A percentile compares a stretch with the other conserved stretches of the same genome.
These are phyloP conservation scores for Aspergillus ruber DNA, from an alignment of 2,329 filamentous ascomycete species.

Conservation along the genomic window DNA sequence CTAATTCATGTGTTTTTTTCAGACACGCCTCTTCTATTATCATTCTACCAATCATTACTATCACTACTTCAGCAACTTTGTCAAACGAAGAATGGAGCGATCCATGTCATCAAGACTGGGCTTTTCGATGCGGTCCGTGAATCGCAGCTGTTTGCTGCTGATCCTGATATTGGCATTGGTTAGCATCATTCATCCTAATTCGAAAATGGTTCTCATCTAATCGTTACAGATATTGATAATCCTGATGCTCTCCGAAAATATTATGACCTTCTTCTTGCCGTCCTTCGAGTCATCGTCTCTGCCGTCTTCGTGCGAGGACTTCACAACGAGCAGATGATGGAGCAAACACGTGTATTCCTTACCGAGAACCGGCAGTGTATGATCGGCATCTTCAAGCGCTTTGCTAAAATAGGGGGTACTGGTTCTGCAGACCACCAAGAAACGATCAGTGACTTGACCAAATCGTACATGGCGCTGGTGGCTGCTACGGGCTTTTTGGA, in stretches of 20 bases:
- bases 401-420: conserved; percentile 64
- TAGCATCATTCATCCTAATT: conserved; percentile 14
- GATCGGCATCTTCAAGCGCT: conserved; percentile 82
- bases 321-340: conserved; percentile 66
- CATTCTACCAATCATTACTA: conserved; percentile 66
- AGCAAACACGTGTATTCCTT: conserved; percentile 73
- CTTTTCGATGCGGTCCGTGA: conserved; percentile 74
- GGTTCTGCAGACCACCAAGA: conserved; percentile 47
- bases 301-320: conserved; percentile 74
- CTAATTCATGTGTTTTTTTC: conserved; percentile 5
- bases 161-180: conserved; percentile 84
- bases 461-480: conserved; percentile 78
- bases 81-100: conserved; percentile 77
- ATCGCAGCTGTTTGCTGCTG: conserved; percentile 78
- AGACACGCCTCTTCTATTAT: conserved; percentile 52
- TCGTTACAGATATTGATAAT: conserved; percentile 54
- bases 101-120: conserved; percentile 79
- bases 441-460: conserved; percentile 69
- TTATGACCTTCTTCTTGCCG: conserved; percentile 73
- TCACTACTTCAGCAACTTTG: conserved; percentile 77
- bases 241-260: conserved; percentile 68
- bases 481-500: conserved; percentile 77
- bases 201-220: conserved; percentile 10
- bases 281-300: conserved; percentile 75
- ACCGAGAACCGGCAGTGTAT: conserved; percentile 76